Conservation (phyloP, 1,284 basidiomycete species). For the Cystobasidiaceae sp. region DNA sequence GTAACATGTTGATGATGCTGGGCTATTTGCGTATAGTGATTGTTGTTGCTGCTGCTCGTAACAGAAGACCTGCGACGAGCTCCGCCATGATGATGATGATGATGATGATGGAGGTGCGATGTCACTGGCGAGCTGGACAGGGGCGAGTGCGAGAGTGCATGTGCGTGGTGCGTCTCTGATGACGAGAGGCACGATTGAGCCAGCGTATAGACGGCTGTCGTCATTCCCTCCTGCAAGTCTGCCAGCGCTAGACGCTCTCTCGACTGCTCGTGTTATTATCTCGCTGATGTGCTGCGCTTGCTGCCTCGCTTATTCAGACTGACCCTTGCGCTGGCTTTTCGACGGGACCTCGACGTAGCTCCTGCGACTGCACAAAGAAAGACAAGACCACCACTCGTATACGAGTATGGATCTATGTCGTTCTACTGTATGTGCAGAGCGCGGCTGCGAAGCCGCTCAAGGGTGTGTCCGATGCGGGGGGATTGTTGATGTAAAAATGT, state of each 20-base stretch:
- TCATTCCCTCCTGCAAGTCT: not conserved
- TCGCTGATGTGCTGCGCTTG: too few relatives aligned
- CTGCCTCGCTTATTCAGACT: too few relatives aligned
- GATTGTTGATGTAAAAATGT: not conserved
- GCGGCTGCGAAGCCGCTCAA: not conserved
- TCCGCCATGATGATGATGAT: too few relatives aligned
- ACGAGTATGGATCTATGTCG: too few relatives aligned
- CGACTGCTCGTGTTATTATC: too few relatives aligned
- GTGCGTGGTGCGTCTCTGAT: not conserved
- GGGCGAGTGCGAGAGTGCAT: not conserved
- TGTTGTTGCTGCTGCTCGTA: not conserved
- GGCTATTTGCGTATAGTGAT: not conserved
- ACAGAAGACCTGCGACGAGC: not conserved
- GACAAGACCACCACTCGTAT: too few relatives aligned
- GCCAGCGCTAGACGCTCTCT: not conserved
- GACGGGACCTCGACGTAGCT: too few relatives aligned
- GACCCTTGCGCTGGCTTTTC: too few relatives aligned
- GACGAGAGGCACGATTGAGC: conserved; percentile 3
- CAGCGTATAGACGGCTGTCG: conserved; percentile 23
- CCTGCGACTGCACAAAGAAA: too few relatives aligned
- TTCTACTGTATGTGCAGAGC: too few relatives aligned
- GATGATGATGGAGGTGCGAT: not conserved
- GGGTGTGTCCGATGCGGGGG: not conserved
- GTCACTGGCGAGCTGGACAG: not conserved
- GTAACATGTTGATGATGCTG: not conserved